phyloP scores from a whole-genome alignment of 805 yeast species.

The Yamadazyma sp. region DNA sequence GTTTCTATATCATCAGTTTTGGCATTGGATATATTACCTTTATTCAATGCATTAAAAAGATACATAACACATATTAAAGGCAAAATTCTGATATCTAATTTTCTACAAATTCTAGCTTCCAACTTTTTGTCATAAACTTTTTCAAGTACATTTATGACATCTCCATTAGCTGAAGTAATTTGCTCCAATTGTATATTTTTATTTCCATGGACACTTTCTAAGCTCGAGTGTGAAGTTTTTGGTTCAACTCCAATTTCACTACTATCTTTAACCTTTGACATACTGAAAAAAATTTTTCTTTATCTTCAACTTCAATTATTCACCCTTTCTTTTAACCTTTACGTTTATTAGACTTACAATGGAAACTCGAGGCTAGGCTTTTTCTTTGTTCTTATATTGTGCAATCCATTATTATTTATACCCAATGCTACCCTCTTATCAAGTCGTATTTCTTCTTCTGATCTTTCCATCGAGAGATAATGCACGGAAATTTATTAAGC shows the following conservation, averaged over 20 bases:
- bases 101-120: conserved; percentile 32
- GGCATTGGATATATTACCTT: conserved; percentile 49
- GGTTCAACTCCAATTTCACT: background rate
- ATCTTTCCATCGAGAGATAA: too few relatives aligned
- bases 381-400: too few relatives aligned
- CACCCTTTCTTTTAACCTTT: too few relatives aligned
- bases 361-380: too few relatives aligned
- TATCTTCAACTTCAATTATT: too few relatives aligned
- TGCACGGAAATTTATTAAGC: too few relatives aligned
- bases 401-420: too few relatives aligned
- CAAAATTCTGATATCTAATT: conserved; percentile 42
- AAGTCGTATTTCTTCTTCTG: too few relatives aligned
- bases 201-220: background rate
- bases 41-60: conserved; percentile 47
- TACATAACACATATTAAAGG: conserved; percentile 47
- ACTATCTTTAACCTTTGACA: too few relatives aligned
- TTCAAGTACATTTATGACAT: conserved; percentile 13
- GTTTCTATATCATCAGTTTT: conserved; percentile 44
- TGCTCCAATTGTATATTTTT: conserved; percentile 11
- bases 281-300: too few relatives aligned
- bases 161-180: conserved; percentile 16
- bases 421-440: too few relatives aligned
- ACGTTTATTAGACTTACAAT: too few relatives aligned
- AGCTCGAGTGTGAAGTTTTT: background rate
- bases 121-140: conserved; percentile 15